Evolutionary conservation across 352 stramenopile species (phyloP).

Genomic region (Globisporangium irregulare): DNA sequence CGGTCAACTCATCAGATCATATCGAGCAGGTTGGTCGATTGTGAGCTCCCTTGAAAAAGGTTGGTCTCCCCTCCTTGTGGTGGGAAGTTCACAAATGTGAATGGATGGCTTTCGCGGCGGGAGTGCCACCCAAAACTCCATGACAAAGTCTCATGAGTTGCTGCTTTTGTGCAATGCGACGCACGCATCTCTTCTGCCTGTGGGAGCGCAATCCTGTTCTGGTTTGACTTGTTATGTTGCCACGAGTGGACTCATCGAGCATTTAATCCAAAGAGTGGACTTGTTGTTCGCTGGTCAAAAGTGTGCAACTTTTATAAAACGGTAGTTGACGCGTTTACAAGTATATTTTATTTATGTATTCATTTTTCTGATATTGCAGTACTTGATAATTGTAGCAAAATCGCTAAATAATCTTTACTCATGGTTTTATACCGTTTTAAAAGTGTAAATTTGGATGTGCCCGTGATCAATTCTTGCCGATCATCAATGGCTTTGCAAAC

Average conservation of each 20-base stretch:
- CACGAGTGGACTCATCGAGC: neutral
- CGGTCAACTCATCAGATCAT: neutral
- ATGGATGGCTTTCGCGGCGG: too few species aligned
- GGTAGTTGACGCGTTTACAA: neutral
- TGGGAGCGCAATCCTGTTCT: neutral
- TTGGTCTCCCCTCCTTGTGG: neutral
- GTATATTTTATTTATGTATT: neutral
- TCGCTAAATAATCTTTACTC: neutral
- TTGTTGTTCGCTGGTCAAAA: neutral
- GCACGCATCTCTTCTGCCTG: neutral
- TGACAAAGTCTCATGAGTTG: neutral
- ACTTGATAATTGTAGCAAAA: neutral
- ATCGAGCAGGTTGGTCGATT: neutral
- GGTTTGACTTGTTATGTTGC: neutral
- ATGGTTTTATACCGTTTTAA: neutral
- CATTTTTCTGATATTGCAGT: neutral
- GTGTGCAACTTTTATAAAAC: neutral
- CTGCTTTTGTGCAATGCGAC: neutral
- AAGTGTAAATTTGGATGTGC: neutral
- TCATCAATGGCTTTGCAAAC: neutral
- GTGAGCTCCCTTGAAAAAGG: neutral
- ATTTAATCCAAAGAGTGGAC: too few species aligned
- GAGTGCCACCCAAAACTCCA: too few species aligned
- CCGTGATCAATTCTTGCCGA: neutral
- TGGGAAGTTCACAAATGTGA: too few species aligned